These are phyloP conservation scores for Jasminum sambac DNA, from an alignment of 257 asterid species.

Conservation along the genomic window DNA sequence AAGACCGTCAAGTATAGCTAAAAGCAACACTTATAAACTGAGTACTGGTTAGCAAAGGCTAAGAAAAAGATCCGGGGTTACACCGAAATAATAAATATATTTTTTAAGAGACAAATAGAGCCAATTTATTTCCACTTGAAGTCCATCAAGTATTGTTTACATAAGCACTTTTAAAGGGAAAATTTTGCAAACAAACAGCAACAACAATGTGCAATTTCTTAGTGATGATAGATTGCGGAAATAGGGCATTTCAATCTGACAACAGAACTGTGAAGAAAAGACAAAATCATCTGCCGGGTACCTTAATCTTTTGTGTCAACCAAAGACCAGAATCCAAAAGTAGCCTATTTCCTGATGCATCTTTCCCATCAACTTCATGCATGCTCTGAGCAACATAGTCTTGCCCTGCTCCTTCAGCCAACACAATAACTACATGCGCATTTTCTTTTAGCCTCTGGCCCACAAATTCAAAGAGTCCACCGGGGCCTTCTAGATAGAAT, in stretches of 20 bases:
- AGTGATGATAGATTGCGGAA: neutral
- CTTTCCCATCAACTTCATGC: slow-evolving; percentile 63
- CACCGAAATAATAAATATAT: neutral
- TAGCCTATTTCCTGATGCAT: slow-evolving; percentile 89
- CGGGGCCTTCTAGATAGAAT: slow-evolving; percentile 84
- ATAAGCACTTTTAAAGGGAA: slow-evolving; percentile 7
- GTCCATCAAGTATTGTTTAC: neutral
- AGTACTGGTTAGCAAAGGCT: too few species aligned
- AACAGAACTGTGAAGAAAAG: slow-evolving; percentile 1
- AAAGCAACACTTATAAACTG: neutral
- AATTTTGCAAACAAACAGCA: neutral
- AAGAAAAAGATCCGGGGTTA: too few species aligned
- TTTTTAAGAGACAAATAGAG: neutral
- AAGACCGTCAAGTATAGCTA: neutral
- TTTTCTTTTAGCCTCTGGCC: slow-evolving; percentile 84
- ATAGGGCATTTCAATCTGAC: slow-evolving; percentile 4
- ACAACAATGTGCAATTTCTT: slow-evolving; percentile 1
- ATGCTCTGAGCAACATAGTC: slow-evolving; percentile 71
- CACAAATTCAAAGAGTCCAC: slow-evolving; percentile 82
- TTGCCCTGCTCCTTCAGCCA: slow-evolving; percentile 99
- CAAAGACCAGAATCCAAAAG: slow-evolving; percentile 88
- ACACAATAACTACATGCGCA: slow-evolving; percentile 75
- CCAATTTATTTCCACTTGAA: neutral
- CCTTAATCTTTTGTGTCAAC: slow-evolving; percentile 89
- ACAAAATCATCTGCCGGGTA: slow-evolving; percentile 28